phyloP scores from a whole-genome alignment of 331 rosid genomes.

The Pyracantha coccinea region DNA sequence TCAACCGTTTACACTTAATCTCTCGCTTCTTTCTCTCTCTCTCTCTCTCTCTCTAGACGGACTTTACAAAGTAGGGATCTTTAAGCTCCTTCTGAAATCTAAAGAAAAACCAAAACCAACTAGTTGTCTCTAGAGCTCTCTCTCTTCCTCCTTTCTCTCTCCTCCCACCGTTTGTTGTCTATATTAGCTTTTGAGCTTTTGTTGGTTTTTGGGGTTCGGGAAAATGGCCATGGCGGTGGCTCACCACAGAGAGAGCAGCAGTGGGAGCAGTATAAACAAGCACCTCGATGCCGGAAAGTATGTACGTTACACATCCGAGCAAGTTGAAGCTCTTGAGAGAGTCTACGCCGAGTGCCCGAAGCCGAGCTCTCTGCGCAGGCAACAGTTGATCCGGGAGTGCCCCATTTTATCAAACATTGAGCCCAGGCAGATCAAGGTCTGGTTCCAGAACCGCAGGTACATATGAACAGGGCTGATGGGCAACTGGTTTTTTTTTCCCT shows the following conservation, averaged over 20 bases:
- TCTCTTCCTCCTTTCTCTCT: neutral
- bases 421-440: conserved; percentile 97
- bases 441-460: conserved; percentile 96
- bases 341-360: conserved; percentile 93
- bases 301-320: conserved; percentile 88
- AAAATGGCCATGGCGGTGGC: conserved; percentile 79
- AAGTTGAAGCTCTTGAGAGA: conserved; percentile 85
- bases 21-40: neutral
- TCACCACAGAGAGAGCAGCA: conserved; percentile 78
- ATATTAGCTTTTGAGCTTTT: neutral
- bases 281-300: conserved; percentile 86
- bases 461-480: neutral
- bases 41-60: conserved; percentile 1
- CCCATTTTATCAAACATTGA: conserved; percentile 88
- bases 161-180: neutral
- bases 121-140: neutral
- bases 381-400: conserved; percentile 84
- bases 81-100: neutral
- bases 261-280: conserved; percentile 58
- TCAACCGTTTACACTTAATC: neutral
- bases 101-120: neutral
- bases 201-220: conserved; percentile 10
- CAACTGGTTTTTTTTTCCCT: neutral
- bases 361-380: conserved; percentile 85
- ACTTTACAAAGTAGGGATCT: conserved; percentile 27